Percentiles rank a stretch among this genome's conserved stretches.
phyloP scores from a whole-genome alignment of 768 basidiomycete genomes.

The Sarcomyxa edulis region DNA sequence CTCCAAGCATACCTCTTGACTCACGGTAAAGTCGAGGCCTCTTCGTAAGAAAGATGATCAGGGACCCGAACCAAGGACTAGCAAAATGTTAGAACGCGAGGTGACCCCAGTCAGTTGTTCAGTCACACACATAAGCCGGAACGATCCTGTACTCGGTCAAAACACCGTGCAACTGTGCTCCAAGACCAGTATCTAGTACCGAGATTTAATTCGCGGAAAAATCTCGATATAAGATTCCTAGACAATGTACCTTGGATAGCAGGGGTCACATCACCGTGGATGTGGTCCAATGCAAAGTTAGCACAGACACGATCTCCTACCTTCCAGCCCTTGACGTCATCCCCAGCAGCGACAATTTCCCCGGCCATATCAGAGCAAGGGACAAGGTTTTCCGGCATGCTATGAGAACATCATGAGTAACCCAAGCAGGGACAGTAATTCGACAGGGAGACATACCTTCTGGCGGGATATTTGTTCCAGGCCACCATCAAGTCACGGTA shows the following conservation, averaged over 20 bases:
- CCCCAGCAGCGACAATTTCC: conserved; percentile 44
- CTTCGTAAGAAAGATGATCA: conserved; percentile 52
- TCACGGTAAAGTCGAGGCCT: conserved; percentile 61
- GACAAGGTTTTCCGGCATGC: conserved; percentile 21
- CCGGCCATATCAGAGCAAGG: conserved; percentile 52
- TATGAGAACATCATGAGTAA: neutral
- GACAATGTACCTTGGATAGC: conserved; percentile 23
- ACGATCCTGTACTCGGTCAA: conserved; percentile 51
- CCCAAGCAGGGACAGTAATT: neutral
- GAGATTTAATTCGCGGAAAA: no score
- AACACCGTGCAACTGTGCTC: conserved; percentile 45
- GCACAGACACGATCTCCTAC: conserved; percentile 52
- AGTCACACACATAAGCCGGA: conserved; percentile 30
- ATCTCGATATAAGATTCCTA: no score
- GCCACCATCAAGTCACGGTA: conserved; percentile 47
- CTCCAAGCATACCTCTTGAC: conserved; percentile 10
- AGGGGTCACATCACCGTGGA: conserved; percentile 35
- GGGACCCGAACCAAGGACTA: conserved; percentile 50
- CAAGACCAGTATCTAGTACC: no score
- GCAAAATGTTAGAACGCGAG: neutral
- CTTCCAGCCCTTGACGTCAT: conserved; percentile 42
- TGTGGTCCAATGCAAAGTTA: conserved; percentile 44
- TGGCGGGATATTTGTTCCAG: conserved; percentile 29
- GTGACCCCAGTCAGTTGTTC: no score
- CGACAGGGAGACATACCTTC: conserved; percentile 9